Conservation (phyloP, 495 filamentous ascomycete genomes). For the Penicillium macrosclerotiorum region DNA sequence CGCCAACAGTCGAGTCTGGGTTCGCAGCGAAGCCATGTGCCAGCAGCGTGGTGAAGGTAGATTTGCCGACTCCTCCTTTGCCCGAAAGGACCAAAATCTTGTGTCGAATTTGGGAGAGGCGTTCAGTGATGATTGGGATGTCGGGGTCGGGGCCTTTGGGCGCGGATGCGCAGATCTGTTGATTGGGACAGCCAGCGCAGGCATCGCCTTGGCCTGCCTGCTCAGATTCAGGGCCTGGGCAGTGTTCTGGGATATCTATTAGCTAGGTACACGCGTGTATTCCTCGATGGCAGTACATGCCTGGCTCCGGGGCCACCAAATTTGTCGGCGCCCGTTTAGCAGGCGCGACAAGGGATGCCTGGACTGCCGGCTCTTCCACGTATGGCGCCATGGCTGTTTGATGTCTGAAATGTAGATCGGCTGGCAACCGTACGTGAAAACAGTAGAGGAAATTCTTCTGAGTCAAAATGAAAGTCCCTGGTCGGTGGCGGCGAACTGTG, state of each 20-base stretch:
- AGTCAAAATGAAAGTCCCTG: conserved; percentile 16
- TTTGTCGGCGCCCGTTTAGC: conserved; percentile 64
- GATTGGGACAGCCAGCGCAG: conserved; percentile 93
- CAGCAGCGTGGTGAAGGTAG: conserved; percentile 83
- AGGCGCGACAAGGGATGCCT: conserved; percentile 65
- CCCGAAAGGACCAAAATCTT: conserved; percentile 90
- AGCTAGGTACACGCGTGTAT: neutral
- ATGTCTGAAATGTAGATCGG: neutral
- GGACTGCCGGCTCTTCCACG: conserved; percentile 60
- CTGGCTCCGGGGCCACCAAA: conserved; percentile 90
- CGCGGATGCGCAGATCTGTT: conserved; percentile 87
- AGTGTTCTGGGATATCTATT: conserved; percentile 63
- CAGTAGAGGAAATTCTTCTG: neutral
- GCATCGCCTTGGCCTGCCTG: conserved; percentile 81
- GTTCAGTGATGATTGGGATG: conserved; percentile 79
- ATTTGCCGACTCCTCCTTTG: conserved; percentile 96
- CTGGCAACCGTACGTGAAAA: no score
- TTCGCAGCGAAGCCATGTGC: conserved; percentile 83
- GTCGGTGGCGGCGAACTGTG: conserved; percentile 27
- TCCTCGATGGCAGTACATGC: conserved; percentile 32
- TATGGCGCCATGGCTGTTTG: conserved; percentile 60
- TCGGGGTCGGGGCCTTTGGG: conserved; percentile 97
- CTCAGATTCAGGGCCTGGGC: conserved; percentile 88
- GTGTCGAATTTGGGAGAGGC: conserved; percentile 77
- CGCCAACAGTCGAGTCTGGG: conserved; percentile 70